Percentiles rank a stretch among this genome's conserved stretches.
These are phyloP conservation scores for Exobasidium cylindrosporum DNA, from an alignment of 1,284 basidiomycete genomes.

Conservation along the genomic window DNA sequence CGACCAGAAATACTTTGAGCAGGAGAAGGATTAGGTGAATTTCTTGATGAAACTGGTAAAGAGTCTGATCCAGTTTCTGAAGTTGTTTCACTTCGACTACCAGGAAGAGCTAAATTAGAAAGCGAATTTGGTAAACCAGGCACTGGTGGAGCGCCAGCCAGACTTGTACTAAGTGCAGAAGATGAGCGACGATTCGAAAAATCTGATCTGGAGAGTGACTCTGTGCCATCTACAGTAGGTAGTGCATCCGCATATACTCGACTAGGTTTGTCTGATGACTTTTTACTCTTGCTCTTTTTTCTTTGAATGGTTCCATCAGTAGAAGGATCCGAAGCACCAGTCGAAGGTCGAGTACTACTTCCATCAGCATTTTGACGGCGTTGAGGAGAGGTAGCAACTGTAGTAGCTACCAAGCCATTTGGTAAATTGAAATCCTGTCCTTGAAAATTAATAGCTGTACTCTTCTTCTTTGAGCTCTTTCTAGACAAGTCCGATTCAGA, in stretches of 20 bases:
- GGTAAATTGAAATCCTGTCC: constrained; percentile 41
- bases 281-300: constrained; percentile 13
- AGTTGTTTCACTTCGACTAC: constrained; percentile 7
- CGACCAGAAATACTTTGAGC: constrained; percentile 10
- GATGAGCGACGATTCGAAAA: background rate
- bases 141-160: constrained; percentile 36
- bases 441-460: constrained; percentile 22
- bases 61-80: constrained; percentile 9
- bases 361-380: background rate
- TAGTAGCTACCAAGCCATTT: constrained; percentile 37
- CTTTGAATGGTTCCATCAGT: constrained; percentile 1
- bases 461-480: background rate
- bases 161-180: constrained; percentile 16
- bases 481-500: background rate
- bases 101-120: background rate
- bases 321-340: background rate
- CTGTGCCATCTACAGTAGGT: background rate
- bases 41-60: background rate
- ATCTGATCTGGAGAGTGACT: background rate
- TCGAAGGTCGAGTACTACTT: background rate
- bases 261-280: background rate
- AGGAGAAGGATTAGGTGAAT: constrained; percentile 10
- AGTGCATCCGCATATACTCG: background rate
- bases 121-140: constrained; percentile 19
- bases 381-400: constrained; percentile 28